Evolutionary conservation across 768 basidiomycete genomes (phyloP), one percentile per base, ranked within the genome.

Genomic region (Termitomyces sp.): DNA sequence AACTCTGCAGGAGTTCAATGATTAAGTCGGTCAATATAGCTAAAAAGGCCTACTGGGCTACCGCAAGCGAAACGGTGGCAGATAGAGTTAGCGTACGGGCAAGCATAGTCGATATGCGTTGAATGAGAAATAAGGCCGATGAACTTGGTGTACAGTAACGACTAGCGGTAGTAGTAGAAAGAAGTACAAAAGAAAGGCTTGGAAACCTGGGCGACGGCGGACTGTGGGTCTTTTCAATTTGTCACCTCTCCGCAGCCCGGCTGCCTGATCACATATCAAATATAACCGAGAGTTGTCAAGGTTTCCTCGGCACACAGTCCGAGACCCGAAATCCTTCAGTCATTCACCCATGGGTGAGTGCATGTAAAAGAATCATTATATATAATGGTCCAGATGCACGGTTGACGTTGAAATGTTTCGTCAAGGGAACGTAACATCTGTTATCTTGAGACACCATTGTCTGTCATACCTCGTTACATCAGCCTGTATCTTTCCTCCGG

Each of bases 11-110:
- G 1, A 35, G 32, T 9, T n/a, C 17, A 28, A 35, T 16, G 16
- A 41, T 56, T 19, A 54, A 51, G 19, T 27, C 37, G 9, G n/a
- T 54, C 25, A 5, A 11, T 11, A 34, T 11, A 11, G 53, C 32
- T 4, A 8, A 30, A 52, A 11, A 35, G 23, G 52, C 58, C 50
- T 41, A 63, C 63, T 63, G 62, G 6, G 64, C 62, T 27, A 57
- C 53, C 28, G 57, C 58, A 42, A 61, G 35, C 21, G 60, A 59
- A 5, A 55, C 17, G 17, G 63, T 21, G 37, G 62, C 60, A 35
- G 59, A 60, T 34, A 64, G 34, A 21, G 59, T 61, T 30, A 63
- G 42, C 25, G 56, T 39, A 11, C 55, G 55, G 17, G 49, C 17
- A 11, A 62, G 46, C 62, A 64, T 58, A 28, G 49, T 55, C 19